phyloP scores from a whole-genome alignment of 148 eudicot species.

The Euryodendron excelsum region DNA sequence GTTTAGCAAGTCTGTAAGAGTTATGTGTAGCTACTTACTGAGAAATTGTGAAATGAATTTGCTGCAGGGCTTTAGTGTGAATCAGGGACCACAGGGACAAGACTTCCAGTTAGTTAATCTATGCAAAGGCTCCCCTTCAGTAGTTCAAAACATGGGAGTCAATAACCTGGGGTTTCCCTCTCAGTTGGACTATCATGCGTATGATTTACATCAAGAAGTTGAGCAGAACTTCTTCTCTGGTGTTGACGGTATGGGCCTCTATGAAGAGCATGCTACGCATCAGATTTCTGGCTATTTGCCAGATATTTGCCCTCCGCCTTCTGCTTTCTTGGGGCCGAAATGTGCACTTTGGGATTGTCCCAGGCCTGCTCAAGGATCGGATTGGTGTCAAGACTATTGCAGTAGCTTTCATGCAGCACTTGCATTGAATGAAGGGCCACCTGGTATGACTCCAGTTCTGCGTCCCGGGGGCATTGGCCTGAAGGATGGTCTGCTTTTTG shows the following conservation, averaged over 20 bases:
- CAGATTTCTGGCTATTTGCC: conserved; percentile 56
- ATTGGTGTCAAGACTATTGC: conserved; percentile 85
- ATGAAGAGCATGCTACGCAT: conserved; percentile 45
- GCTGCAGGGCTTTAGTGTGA: conserved; percentile 48
- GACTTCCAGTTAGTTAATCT: conserved; percentile 45
- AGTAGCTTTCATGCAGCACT: conserved; percentile 73
- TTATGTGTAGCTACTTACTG: background rate
- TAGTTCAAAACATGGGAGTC: conserved; percentile 39
- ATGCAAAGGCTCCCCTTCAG: conserved; percentile 48
- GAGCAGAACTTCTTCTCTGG: conserved; percentile 51
- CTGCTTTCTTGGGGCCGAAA: conserved; percentile 93
- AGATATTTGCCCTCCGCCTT: conserved; percentile 71
- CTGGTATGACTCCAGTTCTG: conserved; percentile 81
- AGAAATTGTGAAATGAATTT: conserved; percentile 9
- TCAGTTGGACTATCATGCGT: conserved; percentile 56
- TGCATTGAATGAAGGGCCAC: conserved; percentile 85
- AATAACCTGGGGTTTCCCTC: conserved; percentile 45
- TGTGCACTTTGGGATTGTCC: conserved; percentile 99
- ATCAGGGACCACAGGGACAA: conserved; percentile 53
- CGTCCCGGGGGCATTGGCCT: conserved; percentile 95
- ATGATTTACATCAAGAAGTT: conserved; percentile 55
- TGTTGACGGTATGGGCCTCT: conserved; percentile 40
- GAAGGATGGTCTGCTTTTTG: conserved; percentile 79
- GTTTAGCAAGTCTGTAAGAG: background rate
- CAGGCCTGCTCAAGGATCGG: conserved; percentile 81